phyloP scores from a whole-genome alignment of 1,139 yeast genomes.

The Suhomyces bribrorum region DNA sequence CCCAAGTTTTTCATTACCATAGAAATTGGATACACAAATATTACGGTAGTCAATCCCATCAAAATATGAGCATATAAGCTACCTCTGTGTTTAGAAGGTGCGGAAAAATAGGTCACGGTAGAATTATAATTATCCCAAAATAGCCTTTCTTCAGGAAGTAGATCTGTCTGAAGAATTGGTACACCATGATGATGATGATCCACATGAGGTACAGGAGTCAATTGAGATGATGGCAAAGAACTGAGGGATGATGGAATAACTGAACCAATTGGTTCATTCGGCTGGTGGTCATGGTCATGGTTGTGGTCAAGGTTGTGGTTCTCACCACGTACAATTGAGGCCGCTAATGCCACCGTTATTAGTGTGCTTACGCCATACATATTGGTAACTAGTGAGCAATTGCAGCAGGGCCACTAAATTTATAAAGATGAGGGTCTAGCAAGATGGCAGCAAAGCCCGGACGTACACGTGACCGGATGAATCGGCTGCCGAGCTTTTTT shows the following conservation, averaged over 20 bases:
- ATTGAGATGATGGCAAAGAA: conserved; percentile 3
- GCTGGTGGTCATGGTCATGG: too few species aligned
- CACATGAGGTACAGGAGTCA: conserved; percentile 52
- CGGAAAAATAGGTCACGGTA: conserved; percentile 65
- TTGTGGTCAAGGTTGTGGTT: background rate
- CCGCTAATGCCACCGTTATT: conserved; percentile 7
- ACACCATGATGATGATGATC: conserved; percentile 64
- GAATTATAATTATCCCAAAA: conserved; percentile 83
- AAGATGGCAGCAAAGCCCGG: background rate
- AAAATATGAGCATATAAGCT: conserved; percentile 60
- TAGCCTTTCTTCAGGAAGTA: conserved; percentile 69
- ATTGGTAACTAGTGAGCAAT: background rate
- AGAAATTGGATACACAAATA: conserved; percentile 68
- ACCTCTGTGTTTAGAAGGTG: conserved; percentile 50
- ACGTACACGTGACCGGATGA: conserved; percentile 20
- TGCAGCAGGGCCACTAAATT: conserved; percentile 5
- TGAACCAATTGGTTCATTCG: background rate
- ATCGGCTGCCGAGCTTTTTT: conserved; percentile 11
- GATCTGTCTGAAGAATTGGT: conserved; percentile 69
- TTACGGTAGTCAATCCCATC: conserved; percentile 46
- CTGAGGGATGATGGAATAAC: conserved; percentile 1
- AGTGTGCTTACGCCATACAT: conserved; percentile 2
- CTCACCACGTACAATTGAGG: background rate
- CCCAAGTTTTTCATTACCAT: conserved; percentile 63
- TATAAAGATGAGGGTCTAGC: conserved; percentile 5